Conservation (phyloP, 305 asterid species). For the Caryopteris hybrid region DNA sequence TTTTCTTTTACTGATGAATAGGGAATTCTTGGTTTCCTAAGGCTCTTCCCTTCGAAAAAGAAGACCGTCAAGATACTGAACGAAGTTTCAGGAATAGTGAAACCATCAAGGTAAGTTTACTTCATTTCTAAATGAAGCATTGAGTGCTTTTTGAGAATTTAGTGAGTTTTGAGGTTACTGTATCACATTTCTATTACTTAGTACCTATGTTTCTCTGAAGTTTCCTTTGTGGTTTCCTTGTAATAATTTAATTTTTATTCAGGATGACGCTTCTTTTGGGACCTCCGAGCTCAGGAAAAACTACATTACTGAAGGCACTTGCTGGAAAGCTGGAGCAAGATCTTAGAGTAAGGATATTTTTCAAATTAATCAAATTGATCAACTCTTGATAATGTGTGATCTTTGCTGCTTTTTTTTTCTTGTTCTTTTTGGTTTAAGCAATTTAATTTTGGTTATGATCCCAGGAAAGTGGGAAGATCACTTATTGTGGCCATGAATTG, state of each 20-base stretch:
- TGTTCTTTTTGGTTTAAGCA: neutral
- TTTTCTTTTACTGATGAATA: neutral
- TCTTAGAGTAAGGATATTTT: slow-evolving; percentile 26
- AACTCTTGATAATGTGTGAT: neutral
- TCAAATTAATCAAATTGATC: neutral
- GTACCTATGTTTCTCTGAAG: neutral
- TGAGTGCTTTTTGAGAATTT: no score
- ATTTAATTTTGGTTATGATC: neutral
- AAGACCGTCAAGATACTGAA: slow-evolving; percentile 30
- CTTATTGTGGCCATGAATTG: slow-evolving; percentile 42
- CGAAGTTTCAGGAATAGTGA: slow-evolving; percentile 33
- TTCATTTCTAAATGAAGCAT: neutral
- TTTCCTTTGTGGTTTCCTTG: neutral
- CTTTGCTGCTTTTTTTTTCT: neutral
- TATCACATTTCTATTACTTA: neutral
- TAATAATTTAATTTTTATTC: neutral
- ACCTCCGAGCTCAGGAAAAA: slow-evolving; percentile 43
- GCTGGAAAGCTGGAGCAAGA: slow-evolving; percentile 35
- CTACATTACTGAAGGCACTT: slow-evolving; percentile 36
- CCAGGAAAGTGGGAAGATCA: slow-evolving; percentile 38
- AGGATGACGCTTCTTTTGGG: slow-evolving; percentile 47
- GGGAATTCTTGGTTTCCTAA: slow-evolving; percentile 26
- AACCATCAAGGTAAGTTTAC: slow-evolving; percentile 29
- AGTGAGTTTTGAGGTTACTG: neutral
- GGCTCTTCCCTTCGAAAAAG: slow-evolving; percentile 33